Evolutionary conservation across 148 eudicot species (phyloP).

Genomic region (Spergularia bocconei): DNA sequence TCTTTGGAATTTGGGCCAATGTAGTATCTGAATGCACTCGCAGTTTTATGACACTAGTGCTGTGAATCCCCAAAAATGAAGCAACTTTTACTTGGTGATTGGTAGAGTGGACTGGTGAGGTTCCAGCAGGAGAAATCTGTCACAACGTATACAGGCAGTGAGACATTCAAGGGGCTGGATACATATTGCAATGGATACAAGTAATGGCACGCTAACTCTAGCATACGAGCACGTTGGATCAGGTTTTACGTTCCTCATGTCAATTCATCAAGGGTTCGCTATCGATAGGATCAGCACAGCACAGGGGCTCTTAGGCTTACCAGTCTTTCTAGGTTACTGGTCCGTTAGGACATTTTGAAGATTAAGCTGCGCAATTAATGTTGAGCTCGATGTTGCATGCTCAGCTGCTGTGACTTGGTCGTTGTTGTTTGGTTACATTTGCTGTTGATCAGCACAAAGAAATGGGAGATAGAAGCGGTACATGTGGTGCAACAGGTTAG

Average conservation of each 20-base stretch:
- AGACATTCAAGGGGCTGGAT: not conserved
- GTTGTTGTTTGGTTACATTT: not conserved
- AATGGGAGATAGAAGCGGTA: not conserved
- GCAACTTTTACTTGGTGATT: not conserved
- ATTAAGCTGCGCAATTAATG: too few species aligned
- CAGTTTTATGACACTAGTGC: not conserved
- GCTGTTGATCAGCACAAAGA: not conserved
- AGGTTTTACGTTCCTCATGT: too few species aligned
- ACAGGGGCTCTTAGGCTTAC: too few species aligned
- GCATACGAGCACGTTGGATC: too few species aligned
- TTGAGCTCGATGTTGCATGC: too few species aligned
- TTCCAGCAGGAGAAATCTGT: not conserved
- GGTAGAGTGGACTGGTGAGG: not conserved
- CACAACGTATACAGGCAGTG: too few species aligned
- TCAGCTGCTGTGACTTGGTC: too few species aligned
- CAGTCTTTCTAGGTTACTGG: too few species aligned
- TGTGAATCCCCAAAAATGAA: not conserved
- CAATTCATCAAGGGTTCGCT: too few species aligned
- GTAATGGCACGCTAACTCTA: not conserved
- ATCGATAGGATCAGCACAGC: too few species aligned
- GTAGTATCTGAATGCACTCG: not conserved
- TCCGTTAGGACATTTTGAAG: too few species aligned
- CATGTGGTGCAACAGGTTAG: not conserved
- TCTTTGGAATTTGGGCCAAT: constrained; percentile 53
- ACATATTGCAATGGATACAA: not conserved